A percentile compares a stretch with the other conserved stretches of the same genome.
phyloP scores from a whole-genome alignment of 2,329 filamentous ascomycete species.

The Aspergillus sp. region DNA sequence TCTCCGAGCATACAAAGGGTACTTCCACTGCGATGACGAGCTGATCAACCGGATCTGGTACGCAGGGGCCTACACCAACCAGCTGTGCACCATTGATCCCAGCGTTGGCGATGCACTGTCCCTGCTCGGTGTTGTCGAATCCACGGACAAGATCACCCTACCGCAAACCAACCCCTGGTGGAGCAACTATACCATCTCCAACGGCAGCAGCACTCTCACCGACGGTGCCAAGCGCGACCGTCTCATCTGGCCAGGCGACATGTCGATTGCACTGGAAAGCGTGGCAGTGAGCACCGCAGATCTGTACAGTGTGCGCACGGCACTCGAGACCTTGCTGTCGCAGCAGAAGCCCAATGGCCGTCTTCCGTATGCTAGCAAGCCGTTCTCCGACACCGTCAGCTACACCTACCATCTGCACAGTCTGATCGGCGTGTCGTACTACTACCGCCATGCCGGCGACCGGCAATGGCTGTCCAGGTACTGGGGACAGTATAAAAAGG shows the following conservation, averaged over 20 bases:
- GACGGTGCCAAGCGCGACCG: conserved; percentile 44
- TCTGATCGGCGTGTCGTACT: conserved; percentile 46
- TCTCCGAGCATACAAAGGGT: conserved; percentile 50
- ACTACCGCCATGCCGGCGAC: conserved; percentile 46
- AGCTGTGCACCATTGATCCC: conserved; percentile 33
- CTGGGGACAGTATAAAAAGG: conserved; percentile 48
- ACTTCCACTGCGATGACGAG: conserved; percentile 51
- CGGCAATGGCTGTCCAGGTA: conserved; percentile 38
- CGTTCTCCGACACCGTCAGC: conserved; percentile 40
- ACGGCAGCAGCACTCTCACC: conserved; percentile 34
- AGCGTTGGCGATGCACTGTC: conserved; percentile 21
- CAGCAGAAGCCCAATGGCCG: conserved; percentile 45
- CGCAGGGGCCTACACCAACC: conserved; percentile 51
- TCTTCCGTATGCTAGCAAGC: conserved; percentile 53
- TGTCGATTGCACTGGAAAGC: conserved; percentile 56
- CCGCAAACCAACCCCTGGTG: conserved; percentile 26
- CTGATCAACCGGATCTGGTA: conserved; percentile 59
- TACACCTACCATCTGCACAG: conserved; percentile 58
- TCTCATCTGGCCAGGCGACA: conserved; percentile 61
- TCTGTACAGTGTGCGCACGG: conserved; percentile 51
- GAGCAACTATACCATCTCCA: conserved; percentile 29
- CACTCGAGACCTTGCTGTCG: conserved; percentile 49
- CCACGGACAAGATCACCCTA: conserved; percentile 9
- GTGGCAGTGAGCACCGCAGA: conserved; percentile 57
- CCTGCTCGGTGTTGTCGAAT: conserved; percentile 4